phyloP scores from a whole-genome alignment of 176 grass and related monocot species.

The Ensete glaucum region DNA sequence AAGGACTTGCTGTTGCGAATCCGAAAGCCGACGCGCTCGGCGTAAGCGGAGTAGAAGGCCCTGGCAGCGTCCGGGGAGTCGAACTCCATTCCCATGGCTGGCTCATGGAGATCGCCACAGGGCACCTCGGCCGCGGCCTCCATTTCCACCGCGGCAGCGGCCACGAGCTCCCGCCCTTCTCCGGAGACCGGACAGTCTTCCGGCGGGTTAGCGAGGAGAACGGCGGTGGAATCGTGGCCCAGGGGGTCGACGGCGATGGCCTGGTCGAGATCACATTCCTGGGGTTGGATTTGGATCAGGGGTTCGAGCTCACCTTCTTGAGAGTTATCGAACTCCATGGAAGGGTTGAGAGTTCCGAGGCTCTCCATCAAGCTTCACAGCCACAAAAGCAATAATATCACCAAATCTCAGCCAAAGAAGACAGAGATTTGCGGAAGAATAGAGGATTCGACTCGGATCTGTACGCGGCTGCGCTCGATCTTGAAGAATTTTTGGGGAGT shows the following conservation, averaged over 20 bases:
- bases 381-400: not conserved
- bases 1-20: conserved; percentile 65
- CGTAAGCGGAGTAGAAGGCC: conserved; percentile 41
- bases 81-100: conserved; percentile 40
- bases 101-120: not conserved
- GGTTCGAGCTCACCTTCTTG: conserved; percentile 14
- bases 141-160: not conserved
- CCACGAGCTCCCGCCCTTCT: not conserved
- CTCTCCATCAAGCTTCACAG: not conserved
- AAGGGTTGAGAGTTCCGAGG: not conserved
- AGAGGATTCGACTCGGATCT: not conserved
- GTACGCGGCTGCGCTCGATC: not conserved
- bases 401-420: not conserved
- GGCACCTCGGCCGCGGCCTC: not conserved
- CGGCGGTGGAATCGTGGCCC: not conserved
- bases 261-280: conserved; percentile 4
- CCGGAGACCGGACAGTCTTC: not conserved
- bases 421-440: not conserved
- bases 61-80: conserved; percentile 30
- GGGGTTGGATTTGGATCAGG: conserved; percentile 14
- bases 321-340: conserved; percentile 29
- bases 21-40: conserved; percentile 35
- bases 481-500: not conserved
- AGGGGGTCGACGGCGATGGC: conserved; percentile 3
- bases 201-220: not conserved